A percentile compares a stretch with the other conserved stretches of the same genome.
Conservation (phyloP, 345 rosid genomes). For the Populus nigra region DNA sequence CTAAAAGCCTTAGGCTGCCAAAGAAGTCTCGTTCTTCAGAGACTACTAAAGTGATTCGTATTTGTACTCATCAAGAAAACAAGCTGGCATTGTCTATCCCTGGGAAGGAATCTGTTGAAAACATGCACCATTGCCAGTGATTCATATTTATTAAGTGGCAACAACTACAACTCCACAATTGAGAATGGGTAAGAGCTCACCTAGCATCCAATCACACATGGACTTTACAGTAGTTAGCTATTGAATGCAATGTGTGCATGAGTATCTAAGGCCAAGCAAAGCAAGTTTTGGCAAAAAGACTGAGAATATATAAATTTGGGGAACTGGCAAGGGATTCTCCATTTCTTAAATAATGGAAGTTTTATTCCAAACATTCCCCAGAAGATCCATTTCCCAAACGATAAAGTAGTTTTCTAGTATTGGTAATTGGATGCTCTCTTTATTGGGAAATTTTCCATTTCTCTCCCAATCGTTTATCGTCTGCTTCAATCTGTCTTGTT, state of each 20-base stretch:
- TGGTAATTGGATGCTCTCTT: background rate
- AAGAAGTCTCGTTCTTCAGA: slow-evolving; percentile 26
- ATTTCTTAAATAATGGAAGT: background rate
- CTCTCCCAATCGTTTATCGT: too few relatives aligned
- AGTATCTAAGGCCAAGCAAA: too few relatives aligned
- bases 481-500: too few relatives aligned
- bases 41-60: slow-evolving; percentile 13
- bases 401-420: background rate
- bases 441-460: too few relatives aligned
- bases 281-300: too few relatives aligned
- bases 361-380: background rate
- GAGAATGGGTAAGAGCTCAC: slow-evolving; percentile 39
- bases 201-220: background rate
- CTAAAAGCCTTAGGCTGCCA: slow-evolving; percentile 33
- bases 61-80: slow-evolving; percentile 24
- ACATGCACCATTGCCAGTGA: slow-evolving; percentile 19
- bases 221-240: too few relatives aligned
- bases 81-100: slow-evolving; percentile 37
- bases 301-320: too few relatives aligned
- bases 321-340: background rate
- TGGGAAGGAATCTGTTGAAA: slow-evolving; percentile 19
- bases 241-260: too few relatives aligned
- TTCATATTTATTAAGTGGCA: slow-evolving; percentile 22
- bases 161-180: slow-evolving; percentile 17
- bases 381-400: background rate